Evolutionary conservation across 2,329 filamentous ascomycete genomes (phyloP), one percentile per base, ranked within the genome.

Genomic region (Orbilia blumenaviensis): DNA sequence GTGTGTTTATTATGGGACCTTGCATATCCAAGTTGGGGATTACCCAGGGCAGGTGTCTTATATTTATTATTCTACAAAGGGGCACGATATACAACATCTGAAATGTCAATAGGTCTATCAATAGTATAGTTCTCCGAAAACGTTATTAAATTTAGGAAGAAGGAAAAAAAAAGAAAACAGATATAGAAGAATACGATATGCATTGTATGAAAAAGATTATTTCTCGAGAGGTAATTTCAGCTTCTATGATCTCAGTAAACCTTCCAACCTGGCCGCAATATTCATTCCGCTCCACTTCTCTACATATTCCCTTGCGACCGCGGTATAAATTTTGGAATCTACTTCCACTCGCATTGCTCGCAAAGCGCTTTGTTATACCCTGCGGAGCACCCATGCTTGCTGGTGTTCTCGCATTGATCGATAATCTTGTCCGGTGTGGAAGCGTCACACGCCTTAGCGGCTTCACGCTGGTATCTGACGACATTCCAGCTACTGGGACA

Each of bases 291-390:
- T 29, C 56, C 56, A 61, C 56, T 46, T 18, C 21, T 27, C 8
- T 34, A 46, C 56, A 44, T 61, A 23, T 32, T 21, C 36, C 41
- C 56, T 61, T 23, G 10, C 23, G 7, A 8, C 18, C 38, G 12
- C 52, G 52, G 52, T 56, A 56, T 38, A 56, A 56, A 36, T 56
- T 54, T 54, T 32, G 36, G 23, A 32, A 29, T 25, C 14, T 64
- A 72, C 32, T 42, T 72, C 48, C 58, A 58, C 42, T 56, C 44
- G 41, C 69, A 67, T 32, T 48, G 46, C 29, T 67, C 62, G 25
- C 62, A 74, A 21, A 74, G 69, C 25, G 46, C 67, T 21, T 74
- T 61, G 38, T 54, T 52, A 62, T 61, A 52, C 48, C 69, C 62
- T 14, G 41, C n/a, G 34, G 52, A 61, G 32, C 62, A 74, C 48